Evolutionary conservation across 1,139 yeast species (phyloP), one percentile per base, ranked within the genome.

Genomic region (Geotrichum reessii): DNA sequence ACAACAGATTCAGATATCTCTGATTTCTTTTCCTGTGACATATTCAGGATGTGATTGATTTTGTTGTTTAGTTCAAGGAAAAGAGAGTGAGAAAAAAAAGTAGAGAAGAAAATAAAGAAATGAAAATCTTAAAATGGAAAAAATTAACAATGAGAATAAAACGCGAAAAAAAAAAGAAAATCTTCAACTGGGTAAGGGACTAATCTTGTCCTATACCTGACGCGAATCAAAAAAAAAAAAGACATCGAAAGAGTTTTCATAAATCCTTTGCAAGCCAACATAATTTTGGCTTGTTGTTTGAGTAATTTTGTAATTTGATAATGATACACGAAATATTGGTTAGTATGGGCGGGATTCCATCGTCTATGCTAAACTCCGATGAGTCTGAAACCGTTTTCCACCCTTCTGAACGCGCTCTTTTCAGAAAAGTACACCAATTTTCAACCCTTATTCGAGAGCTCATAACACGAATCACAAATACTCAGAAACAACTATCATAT

Each of bases 311-410:
- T 37, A 12, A 5, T 14, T 7, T 11, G 7, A n/a, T n/a, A 31
- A 60, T 60, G 62, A 55, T 60, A 33, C 62, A 60, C 50, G 62
- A 60, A 52, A 52, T 60, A 11, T 53, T 60, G 8, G 48, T 60
- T 25, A 66, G 65, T 9, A 56, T 68, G 52, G 65, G 67, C 5
- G 71, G 71, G 12, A 61, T 62, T 47, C 61, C 59, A 46, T 66
- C 70, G 40, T 58, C 64, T 8, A 37, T 66, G 21, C 55, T 65
- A n/a, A 57, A 58, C 12, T 48, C 57, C 5, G 53, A 58, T 5
- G 9, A 27, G n/a, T 21, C 53, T 6, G 47, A 52, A 8, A 42
- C 49, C 21, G 51, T 58, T 5, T 57, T 64, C 44, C 61, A 59
- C 25, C 61, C 61, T n/a, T 50, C 61, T 3, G 61, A 59, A 52